Evolutionary conservation across 192 early-diverging fungal species (phyloP).

Genomic region (Dispira parvispora): DNA sequence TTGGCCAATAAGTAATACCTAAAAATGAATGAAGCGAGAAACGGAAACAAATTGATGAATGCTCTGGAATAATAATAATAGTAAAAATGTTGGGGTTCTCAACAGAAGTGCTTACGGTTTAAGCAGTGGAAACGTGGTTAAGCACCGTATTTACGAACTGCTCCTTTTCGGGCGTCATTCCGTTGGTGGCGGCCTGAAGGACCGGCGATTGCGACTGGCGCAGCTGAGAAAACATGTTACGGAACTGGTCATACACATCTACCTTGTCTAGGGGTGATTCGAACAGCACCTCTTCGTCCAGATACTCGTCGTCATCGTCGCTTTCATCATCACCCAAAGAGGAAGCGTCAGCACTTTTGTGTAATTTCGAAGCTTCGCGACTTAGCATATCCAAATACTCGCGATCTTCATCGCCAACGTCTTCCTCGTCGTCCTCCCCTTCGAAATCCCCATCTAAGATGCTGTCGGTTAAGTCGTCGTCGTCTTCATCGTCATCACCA

Average conservation of each 20-base stretch:
- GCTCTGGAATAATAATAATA: too few species aligned
- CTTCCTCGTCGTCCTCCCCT: conserved; percentile 42
- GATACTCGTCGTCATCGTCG: conserved; percentile 32
- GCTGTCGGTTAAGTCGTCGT: conserved; percentile 7
- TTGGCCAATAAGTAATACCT: too few species aligned
- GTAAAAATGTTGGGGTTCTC: too few species aligned
- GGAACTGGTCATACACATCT: conserved; percentile 54
- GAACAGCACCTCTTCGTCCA: conserved; percentile 59
- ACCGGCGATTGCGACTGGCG: not conserved
- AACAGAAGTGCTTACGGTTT: too few species aligned
- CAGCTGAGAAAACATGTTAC: conserved; percentile 32
- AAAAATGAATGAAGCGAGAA: too few species aligned
- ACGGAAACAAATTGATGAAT: too few species aligned
- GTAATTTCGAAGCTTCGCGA: conserved; percentile 20
- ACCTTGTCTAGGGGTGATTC: conserved; percentile 65
- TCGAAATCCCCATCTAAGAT: conserved; percentile 14
- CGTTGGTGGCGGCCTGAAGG: not conserved
- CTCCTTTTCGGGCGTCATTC: not conserved
- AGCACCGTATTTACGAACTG: not conserved
- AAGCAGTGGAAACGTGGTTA: not conserved
- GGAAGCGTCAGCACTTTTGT: conserved; percentile 19
- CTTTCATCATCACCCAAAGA: conserved; percentile 23
- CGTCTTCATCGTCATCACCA: conserved; percentile 20
- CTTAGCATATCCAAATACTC: conserved; percentile 44
- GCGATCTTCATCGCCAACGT: conserved; percentile 41